A percentile compares a stretch with the other conserved stretches of the same genome.
These are phyloP conservation scores for Mrakia hoshinonis DNA, from an alignment of 768 basidiomycete species.

Conservation along the genomic window DNA sequence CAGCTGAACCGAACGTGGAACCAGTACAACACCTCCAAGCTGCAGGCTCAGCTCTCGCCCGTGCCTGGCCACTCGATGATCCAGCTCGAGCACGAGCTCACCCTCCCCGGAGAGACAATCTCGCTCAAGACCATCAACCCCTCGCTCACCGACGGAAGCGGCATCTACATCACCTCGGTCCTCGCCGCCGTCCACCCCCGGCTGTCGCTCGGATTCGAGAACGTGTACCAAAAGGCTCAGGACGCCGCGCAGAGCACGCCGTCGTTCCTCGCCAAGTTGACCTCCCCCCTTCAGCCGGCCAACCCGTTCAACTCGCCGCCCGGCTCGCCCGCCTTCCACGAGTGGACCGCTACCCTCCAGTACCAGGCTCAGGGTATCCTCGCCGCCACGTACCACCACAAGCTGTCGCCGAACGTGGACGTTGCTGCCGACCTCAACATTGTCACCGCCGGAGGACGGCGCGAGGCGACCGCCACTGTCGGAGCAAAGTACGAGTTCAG, in stretches of 20 bases:
- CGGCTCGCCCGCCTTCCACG: conserved; percentile 43
- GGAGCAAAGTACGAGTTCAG: conserved; percentile 96
- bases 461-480: conserved; percentile 85
- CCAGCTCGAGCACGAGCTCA: conserved; percentile 87
- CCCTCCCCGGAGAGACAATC: conserved; percentile 74
- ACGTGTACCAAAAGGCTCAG: conserved; percentile 68
- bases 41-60: conserved; percentile 78
- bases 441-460: conserved; percentile 56
- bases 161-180: conserved; percentile 84
- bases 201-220: conserved; percentile 77
- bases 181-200: conserved; percentile 88
- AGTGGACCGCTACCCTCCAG: conserved; percentile 90
- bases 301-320: conserved; percentile 41
- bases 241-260: conserved; percentile 51
- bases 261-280: conserved; percentile 42
- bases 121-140: conserved; percentile 88
- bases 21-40: conserved; percentile 64
- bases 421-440: conserved; percentile 90
- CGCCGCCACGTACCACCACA: conserved; percentile 94
- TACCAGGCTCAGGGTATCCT: conserved; percentile 71
- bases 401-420: conserved; percentile 87
- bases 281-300: conserved; percentile 36
- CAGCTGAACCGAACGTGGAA: conserved; percentile 87
- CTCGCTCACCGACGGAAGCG: conserved; percentile 69
- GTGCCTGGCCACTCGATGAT: conserved; percentile 75